Evolutionary conservation across 371 early-diverging fungal species (phyloP).

Genomic region (Mortierella sp.): DNA sequence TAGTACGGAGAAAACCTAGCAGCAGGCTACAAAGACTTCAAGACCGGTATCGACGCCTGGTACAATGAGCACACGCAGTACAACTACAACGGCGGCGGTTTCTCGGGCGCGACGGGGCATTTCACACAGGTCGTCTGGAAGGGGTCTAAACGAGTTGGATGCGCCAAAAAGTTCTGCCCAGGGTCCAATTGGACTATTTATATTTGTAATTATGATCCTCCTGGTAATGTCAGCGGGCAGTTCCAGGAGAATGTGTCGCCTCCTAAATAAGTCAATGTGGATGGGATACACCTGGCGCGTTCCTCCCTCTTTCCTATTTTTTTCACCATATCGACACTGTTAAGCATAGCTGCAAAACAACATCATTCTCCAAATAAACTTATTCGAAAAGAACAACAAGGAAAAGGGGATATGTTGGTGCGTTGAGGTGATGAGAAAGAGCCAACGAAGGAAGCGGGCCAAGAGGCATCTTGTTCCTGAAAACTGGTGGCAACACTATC

Average conservation of each 20-base stretch:
- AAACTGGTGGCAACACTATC: no score
- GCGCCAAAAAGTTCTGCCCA: slow-evolving; percentile 64
- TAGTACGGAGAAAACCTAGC: slow-evolving; percentile 67
- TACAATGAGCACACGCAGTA: slow-evolving; percentile 62
- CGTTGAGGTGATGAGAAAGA: no score
- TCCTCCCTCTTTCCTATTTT: no score
- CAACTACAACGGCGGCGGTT: slow-evolving; percentile 61
- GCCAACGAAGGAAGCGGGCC: no score
- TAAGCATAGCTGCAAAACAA: no score
- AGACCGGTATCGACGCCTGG: slow-evolving; percentile 59
- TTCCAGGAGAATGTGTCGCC: slow-evolving; percentile 5
- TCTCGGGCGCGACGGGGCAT: slow-evolving; percentile 59
- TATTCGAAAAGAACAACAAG: no score
- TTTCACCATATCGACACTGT: no score
- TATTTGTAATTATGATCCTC: slow-evolving; percentile 3
- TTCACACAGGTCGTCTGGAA: slow-evolving; percentile 72
- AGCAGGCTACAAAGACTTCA: slow-evolving; percentile 56
- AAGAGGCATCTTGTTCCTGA: no score
- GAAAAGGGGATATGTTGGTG: no score
- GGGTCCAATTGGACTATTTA: slow-evolving; percentile 14
- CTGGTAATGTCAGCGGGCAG: background rate
- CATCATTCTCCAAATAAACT: no score
- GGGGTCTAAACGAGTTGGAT: slow-evolving; percentile 63
- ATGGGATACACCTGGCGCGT: background rate
- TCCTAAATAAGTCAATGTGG: background rate